Percentiles rank a stretch among this genome's conserved stretches.
These are phyloP conservation scores for Debaryomyces castellii DNA, from an alignment of 805 yeast species.

Conservation along the genomic window DNA sequence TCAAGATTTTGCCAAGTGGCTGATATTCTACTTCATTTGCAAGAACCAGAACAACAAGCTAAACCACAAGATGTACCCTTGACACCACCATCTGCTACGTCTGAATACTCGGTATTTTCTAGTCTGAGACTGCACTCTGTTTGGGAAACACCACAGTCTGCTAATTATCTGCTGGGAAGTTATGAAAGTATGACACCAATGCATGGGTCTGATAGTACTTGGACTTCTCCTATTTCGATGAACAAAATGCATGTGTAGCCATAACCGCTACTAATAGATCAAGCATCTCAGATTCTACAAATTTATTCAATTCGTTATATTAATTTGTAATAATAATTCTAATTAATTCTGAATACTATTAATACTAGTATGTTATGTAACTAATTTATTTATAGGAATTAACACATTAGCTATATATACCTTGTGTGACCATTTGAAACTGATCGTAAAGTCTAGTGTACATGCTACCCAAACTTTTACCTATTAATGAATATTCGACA, in stretches of 20 bases:
- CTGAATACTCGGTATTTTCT: constrained; percentile 39
- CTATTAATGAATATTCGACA: constrained; percentile 75
- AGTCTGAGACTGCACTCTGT: constrained; percentile 19
- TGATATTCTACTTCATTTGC: constrained; percentile 24
- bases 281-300: not conserved
- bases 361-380: not conserved
- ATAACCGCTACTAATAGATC: not conserved
- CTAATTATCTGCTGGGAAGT: constrained; percentile 8
- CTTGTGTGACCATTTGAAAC: constrained; percentile 92
- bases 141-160: constrained; percentile 25
- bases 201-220: constrained; percentile 6
- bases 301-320: not conserved
- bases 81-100: constrained; percentile 45
- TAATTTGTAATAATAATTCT: not conserved
- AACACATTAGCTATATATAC: constrained; percentile 65
- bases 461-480: constrained; percentile 80
- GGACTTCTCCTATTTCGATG: constrained; percentile 10
- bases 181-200: constrained; percentile 8
- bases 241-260: constrained; percentile 7
- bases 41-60: not conserved
- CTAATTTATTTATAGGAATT: not conserved
- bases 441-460: constrained; percentile 94
- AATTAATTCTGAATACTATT: not conserved
- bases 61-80: constrained; percentile 18
- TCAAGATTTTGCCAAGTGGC: constrained; percentile 21